A percentile compares a stretch with the other conserved stretches of the same genome.
Conservation (phyloP, 768 basidiomycete genomes). For the Mycena filopes region DNA sequence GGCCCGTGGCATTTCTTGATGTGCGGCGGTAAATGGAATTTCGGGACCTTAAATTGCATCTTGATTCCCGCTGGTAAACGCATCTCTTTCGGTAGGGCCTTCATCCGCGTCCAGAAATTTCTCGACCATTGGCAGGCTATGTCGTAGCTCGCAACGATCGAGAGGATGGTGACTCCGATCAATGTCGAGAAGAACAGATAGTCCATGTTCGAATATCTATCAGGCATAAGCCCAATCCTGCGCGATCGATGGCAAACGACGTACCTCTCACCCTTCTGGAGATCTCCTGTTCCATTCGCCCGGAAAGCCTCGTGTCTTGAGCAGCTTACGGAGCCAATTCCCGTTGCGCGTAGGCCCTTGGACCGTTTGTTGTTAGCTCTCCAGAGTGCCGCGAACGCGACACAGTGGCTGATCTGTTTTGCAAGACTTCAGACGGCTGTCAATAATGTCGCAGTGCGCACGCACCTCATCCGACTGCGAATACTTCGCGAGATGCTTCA, state of each 20-base stretch:
- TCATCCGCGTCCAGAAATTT: conserved; percentile 28
- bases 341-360: conserved; percentile 35
- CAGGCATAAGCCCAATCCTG: too few species aligned
- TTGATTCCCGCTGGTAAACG: not conserved
- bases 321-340: conserved; percentile 36
- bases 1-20: conserved; percentile 31
- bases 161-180: not conserved
- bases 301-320: conserved; percentile 31
- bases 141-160: conserved; percentile 35
- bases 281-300: conserved; percentile 37
- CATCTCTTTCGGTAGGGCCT: conserved; percentile 14
- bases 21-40: conserved; percentile 33
- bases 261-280: conserved; percentile 40
- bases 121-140: conserved; percentile 39
- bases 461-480: conserved; percentile 6
- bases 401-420: conserved; percentile 31
- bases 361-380: conserved; percentile 26
- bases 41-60: conserved; percentile 37
- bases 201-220: conserved; percentile 39
- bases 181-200: conserved; percentile 29
- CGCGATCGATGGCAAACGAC: not conserved
- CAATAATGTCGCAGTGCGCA: not conserved
- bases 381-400: conserved; percentile 23
- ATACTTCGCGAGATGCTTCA: conserved; percentile 6
- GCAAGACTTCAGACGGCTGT: not conserved